Evolutionary conservation across 345 rosid genomes (phyloP).

Genomic region (Excoecaria cochinchinensis): DNA sequence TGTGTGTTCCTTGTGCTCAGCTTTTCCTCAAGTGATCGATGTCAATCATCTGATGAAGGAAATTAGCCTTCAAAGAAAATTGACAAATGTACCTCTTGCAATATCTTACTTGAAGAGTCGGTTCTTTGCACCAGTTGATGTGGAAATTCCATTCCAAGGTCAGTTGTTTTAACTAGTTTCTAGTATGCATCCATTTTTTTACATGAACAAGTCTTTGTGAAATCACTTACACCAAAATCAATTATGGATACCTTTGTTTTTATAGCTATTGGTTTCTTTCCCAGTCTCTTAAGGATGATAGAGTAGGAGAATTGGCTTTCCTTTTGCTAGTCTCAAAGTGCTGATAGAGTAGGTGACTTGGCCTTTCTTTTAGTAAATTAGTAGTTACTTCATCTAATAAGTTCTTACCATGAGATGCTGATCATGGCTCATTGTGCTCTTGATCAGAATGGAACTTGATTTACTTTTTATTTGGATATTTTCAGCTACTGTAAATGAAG

Average conservation of each 20-base stretch:
- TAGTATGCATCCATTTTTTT: neutral
- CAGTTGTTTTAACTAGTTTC: constrained; percentile 23
- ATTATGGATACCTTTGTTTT: neutral
- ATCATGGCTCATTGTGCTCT: neutral
- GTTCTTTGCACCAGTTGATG: constrained; percentile 54
- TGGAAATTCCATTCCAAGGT: constrained; percentile 72
- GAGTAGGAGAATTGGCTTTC: neutral
- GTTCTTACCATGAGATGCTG: neutral
- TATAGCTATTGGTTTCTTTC: neutral
- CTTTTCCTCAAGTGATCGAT: constrained; percentile 67
- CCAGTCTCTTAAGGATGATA: neutral
- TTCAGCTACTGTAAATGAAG: constrained; percentile 41
- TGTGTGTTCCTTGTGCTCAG: constrained; percentile 42
- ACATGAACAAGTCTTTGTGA: neutral
- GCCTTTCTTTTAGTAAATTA: neutral
- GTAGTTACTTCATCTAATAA: neutral
- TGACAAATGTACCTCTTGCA: constrained; percentile 48
- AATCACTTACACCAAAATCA: neutral
- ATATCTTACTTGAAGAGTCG: constrained; percentile 52
- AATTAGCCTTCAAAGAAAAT: constrained; percentile 46
- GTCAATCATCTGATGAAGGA: constrained; percentile 66
- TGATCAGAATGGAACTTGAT: constrained; percentile 10
- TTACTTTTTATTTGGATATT: constrained; percentile 5
- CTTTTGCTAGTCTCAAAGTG: neutral
- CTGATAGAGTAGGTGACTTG: neutral